phyloP scores from a whole-genome alignment of 1,284 basidiomycete genomes.

The Leucoagaricus sp. region DNA sequence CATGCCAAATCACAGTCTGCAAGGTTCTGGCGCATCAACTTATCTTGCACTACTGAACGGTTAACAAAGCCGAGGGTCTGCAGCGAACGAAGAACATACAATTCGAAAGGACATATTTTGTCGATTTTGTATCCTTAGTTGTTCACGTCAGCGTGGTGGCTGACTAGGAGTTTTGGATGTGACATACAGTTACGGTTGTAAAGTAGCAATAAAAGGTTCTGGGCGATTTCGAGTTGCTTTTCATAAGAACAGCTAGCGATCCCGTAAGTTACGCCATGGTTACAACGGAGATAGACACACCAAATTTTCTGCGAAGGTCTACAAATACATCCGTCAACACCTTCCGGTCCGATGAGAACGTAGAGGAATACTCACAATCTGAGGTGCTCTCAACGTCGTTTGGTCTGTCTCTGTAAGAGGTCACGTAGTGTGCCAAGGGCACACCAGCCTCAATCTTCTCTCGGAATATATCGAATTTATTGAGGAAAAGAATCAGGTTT shows the following conservation, averaged over 20 bases:
- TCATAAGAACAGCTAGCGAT: conserved; percentile 47
- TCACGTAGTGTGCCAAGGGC: conserved; percentile 54
- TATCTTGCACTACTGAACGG: conserved; percentile 48
- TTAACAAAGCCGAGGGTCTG: conserved; percentile 6
- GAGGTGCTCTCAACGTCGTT: conserved; percentile 55
- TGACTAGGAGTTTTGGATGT: background rate
- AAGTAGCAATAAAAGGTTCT: conserved; percentile 70
- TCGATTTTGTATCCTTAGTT: conserved; percentile 53
- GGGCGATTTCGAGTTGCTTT: conserved; percentile 53
- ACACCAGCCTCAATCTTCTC: conserved; percentile 61
- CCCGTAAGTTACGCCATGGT: background rate
- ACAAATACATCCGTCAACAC: background rate
- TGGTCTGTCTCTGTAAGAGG: conserved; percentile 60
- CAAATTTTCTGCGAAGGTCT: conserved; percentile 51
- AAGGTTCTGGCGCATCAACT: conserved; percentile 52
- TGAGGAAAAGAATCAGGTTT: conserved; percentile 66
- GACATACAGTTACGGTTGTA: conserved; percentile 67
- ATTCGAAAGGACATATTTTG: conserved; percentile 46
- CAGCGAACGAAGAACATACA: conserved; percentile 28
- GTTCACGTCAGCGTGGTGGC: background rate
- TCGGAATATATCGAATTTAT: conserved; percentile 66
- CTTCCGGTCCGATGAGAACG: background rate
- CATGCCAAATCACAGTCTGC: conserved; percentile 36
- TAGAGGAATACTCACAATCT: conserved; percentile 34
- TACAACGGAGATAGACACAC: conserved; percentile 29